Percentiles rank a stretch among this genome's conserved stretches.
Conservation (phyloP, 73 alveolate species). For the Paramecium biaurelia region DNA sequence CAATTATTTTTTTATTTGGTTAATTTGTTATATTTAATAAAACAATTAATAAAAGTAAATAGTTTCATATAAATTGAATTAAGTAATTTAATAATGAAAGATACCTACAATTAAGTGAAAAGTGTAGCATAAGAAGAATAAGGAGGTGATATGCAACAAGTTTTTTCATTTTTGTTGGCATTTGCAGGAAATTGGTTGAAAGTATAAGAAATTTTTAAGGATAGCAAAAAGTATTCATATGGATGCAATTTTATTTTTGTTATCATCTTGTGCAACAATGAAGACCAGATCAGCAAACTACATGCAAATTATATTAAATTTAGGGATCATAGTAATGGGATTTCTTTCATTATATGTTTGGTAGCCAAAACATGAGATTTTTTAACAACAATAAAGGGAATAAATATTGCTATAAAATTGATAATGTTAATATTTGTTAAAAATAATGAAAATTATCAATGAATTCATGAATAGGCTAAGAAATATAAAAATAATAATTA, state of each 20-base stretch:
- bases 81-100: not conserved
- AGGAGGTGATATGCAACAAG: conserved; percentile 18
- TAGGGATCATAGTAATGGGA: conserved; percentile 25
- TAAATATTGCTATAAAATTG: not conserved
- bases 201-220: not conserved
- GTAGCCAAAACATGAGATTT: not conserved
- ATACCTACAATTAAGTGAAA: not conserved
- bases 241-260: conserved; percentile 1
- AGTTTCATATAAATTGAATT: not conserved
- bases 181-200: conserved; percentile 49
- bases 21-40: too few relatives aligned
- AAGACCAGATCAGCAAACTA: conserved; percentile 43
- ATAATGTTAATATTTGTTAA: not conserved
- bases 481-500: not conserved
- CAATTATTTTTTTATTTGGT: too few relatives aligned
- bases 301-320: conserved; percentile 3
- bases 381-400: not conserved
- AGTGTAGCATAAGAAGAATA: not conserved
- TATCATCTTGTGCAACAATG: conserved; percentile 48
- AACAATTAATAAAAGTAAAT: not conserved
- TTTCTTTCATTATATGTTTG: not conserved
- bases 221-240: not conserved
- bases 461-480: not conserved
- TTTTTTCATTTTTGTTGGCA: conserved; percentile 20
- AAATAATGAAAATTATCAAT: not conserved